These are phyloP conservation scores for Bothriochloa decipiens DNA, from an alignment of 176 grass and related monocot species.

Conservation along the genomic window DNA sequence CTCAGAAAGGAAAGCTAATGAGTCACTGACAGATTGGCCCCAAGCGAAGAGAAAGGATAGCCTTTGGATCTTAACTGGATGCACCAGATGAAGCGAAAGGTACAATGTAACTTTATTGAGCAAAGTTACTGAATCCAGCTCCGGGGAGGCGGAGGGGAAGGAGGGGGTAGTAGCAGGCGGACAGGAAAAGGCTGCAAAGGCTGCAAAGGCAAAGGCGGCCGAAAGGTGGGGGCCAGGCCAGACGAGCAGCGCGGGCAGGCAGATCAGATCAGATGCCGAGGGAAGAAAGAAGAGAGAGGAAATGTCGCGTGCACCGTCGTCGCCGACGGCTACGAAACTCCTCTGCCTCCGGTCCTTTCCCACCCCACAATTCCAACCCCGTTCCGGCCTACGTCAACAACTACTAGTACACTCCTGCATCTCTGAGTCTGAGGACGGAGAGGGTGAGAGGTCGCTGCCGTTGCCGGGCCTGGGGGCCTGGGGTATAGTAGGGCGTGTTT, in stretches of 20 bases:
- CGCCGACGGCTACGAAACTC: neutral
- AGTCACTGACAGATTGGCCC: no score
- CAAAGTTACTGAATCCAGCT: no score
- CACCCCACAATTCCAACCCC: neutral
- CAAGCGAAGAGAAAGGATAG: no score
- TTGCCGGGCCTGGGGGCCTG: neutral
- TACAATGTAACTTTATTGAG: no score
- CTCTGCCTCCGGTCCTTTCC: neutral
- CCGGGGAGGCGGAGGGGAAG: no score
- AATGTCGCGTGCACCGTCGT: neutral
- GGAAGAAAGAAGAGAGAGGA: neutral
- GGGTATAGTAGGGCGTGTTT: no score
- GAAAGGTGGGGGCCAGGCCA: neutral
- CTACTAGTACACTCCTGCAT: neutral
- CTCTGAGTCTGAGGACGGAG: neutral
- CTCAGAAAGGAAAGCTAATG: no score
- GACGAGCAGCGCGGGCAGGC: neutral
- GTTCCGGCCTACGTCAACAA: neutral
- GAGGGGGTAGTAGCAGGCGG: neutral
- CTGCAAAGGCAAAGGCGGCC: slow-evolving; percentile 50
- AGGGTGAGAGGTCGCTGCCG: neutral
- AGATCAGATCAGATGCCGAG: neutral
- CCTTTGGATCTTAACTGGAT: no score
- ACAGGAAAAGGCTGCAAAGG: neutral
- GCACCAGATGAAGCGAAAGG: no score